phyloP scores from a whole-genome alignment of 2,329 filamentous ascomycete species.

The Apiospora malaysiana region DNA sequence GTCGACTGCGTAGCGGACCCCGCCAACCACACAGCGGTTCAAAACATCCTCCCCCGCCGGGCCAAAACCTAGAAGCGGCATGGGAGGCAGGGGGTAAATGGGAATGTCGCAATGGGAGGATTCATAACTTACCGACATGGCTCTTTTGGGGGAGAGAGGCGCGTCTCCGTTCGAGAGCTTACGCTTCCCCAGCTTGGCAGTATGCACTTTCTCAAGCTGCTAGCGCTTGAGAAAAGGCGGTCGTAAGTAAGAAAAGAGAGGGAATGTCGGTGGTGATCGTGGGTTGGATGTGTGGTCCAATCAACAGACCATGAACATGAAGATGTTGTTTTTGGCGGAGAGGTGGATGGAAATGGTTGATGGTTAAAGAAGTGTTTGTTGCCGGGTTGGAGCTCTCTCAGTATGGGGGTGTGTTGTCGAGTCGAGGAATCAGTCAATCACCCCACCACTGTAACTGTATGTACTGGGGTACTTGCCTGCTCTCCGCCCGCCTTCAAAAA shows the following conservation, averaged over 20 bases:
- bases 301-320: conserved; percentile 18
- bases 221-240: conserved; percentile 27
- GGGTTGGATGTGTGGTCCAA: background rate
- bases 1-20: conserved; percentile 1
- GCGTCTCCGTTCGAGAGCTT: conserved; percentile 68
- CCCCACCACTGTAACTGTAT: conserved; percentile 4
- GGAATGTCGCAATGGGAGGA: background rate
- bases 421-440: conserved; percentile 12
- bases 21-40: background rate
- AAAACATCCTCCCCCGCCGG: background rate
- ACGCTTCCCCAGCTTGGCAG: conserved; percentile 69
- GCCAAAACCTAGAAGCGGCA: background rate
- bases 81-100: background rate
- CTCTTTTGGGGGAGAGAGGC: conserved; percentile 60
- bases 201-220: conserved; percentile 29
- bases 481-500: conserved; percentile 5
- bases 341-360: background rate
- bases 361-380: conserved; percentile 14
- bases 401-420: conserved; percentile 13
- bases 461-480: background rate
- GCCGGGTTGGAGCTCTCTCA: conserved; percentile 6
- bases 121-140: conserved; percentile 61
- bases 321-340: conserved; percentile 9
- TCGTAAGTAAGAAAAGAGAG: background rate
- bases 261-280: background rate